Evolutionary conservation across 2,329 filamentous ascomycete genomes (phyloP), one percentile per base, ranked within the genome.

Genomic region (Fusarium dlaminii): DNA sequence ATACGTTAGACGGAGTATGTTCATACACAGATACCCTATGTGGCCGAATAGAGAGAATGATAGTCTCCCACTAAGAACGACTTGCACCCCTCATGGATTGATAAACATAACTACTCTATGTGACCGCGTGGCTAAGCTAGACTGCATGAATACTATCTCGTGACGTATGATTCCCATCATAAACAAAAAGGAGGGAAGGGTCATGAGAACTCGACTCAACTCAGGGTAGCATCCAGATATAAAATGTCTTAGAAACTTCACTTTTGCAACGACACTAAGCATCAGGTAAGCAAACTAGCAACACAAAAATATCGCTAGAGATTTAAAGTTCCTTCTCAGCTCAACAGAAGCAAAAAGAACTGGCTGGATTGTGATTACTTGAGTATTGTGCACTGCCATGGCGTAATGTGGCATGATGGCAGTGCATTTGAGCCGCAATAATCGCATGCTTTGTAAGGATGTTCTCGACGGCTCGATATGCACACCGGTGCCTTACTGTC

Each of bases 401-500:
- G 40, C 39, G 37, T 54, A 32, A 59, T 60, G 49, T 73, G 66
- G 57, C 60, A 73, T 43, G 61, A 60, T 58, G 70, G 57, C 70
- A 45, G 42, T 70, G 60, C 52, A 63, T 30, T 54, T 49, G 48
- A 71, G 48, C 62, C 56, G 40, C 61, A 70, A 61, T 34, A 45
- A 66, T 45, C 40, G 37, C 30, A 56, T 48, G 48, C 40, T 73
- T 73, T 52, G 66, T 71, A 43, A 63, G 30, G 14, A 14, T 43
- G 46, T 24, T 71, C n/a, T 51, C 27, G 39, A 68, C n/a, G 15
- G 39, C 40, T 54, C 37, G 27, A 69, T 39, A 46, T 63, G 62
- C 63, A 66, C 12, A 58, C 52, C 34, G 40, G 24, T 61, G 70
- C 70, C 45, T 74, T 71, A 46, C 59, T 40, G 64, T 74, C 54